Evolutionary conservation across 208 protist species (phyloP).

Genomic region (Leishmania martiniquensis): DNA sequence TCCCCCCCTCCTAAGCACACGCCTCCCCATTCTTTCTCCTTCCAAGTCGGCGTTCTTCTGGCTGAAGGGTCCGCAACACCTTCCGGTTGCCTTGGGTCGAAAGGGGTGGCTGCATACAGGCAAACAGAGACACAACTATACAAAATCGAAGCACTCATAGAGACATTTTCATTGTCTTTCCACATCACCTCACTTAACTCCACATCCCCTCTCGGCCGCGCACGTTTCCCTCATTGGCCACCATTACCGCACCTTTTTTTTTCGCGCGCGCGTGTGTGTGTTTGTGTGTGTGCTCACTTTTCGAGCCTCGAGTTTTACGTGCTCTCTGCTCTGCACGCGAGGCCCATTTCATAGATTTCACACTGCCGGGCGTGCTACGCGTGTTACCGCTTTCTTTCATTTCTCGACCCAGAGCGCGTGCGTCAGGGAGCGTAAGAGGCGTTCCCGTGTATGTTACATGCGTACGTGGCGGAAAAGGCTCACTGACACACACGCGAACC

Average conservation of each 20-base stretch:
- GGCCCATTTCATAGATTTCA: background rate
- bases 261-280: background rate
- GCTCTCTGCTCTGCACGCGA: background rate
- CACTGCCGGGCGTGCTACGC: background rate
- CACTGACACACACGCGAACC: background rate
- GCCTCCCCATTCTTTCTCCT: no score
- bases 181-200: background rate
- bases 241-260: background rate
- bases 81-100: background rate
- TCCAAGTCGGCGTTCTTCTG: no score
- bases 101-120: background rate
- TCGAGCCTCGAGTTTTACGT: background rate
- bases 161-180: background rate
- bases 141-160: slow-evolving; percentile 5
- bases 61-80: background rate
- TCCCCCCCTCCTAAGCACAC: background rate
- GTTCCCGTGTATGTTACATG: background rate
- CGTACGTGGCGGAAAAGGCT: background rate
- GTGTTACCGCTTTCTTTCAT: background rate
- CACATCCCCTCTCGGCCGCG: background rate
- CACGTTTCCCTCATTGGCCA: background rate
- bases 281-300: background rate
- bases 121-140: background rate
- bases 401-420: background rate
- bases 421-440: background rate